phyloP scores from a whole-genome alignment of 108 stramenopile species.

The Aurantiochytrium sp. region DNA sequence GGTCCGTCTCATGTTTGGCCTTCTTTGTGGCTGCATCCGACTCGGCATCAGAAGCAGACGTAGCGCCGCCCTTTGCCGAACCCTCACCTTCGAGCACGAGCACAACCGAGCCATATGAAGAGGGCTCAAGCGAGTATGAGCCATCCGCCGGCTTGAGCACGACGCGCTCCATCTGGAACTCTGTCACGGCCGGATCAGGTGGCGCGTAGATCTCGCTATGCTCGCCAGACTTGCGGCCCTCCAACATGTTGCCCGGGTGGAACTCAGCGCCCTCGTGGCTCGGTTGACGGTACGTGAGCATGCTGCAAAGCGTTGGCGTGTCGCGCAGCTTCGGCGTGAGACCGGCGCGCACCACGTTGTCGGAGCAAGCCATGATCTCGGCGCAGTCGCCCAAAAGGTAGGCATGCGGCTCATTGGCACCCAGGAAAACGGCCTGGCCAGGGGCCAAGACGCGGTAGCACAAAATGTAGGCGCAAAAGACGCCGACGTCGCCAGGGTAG shows the following conservation, averaged over 20 bases:
- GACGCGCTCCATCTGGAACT: constrained; percentile 15
- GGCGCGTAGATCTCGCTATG: constrained; percentile 6
- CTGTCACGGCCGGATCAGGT: neutral
- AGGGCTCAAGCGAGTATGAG: neutral
- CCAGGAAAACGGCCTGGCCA: constrained; percentile 79
- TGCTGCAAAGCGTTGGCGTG: constrained; percentile 79
- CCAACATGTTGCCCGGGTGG: neutral
- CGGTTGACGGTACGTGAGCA: constrained; percentile 70
- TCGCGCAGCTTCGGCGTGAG: constrained; percentile 96
- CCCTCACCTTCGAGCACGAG: neutral
- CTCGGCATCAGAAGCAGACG: neutral
- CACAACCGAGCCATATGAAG: neutral
- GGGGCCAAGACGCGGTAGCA: constrained; percentile 68
- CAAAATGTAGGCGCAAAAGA: constrained; percentile 75
- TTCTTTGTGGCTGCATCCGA: neutral
- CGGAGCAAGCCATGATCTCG: constrained; percentile 96
- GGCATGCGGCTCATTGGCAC: constrained; percentile 80
- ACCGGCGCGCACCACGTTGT: constrained; percentile 97
- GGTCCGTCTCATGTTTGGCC: neutral
- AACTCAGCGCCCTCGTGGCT: constrained; percentile 18
- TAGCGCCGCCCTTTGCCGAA: neutral
- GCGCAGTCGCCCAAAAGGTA: constrained; percentile 88
- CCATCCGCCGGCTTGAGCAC: neutral
- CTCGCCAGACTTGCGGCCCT: neutral
- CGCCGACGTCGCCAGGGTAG: constrained; percentile 79